Evolutionary conservation across 768 basidiomycete genomes (phyloP), one percentile per base, ranked within the genome.

Genomic region (Tulasnella sp.): DNA sequence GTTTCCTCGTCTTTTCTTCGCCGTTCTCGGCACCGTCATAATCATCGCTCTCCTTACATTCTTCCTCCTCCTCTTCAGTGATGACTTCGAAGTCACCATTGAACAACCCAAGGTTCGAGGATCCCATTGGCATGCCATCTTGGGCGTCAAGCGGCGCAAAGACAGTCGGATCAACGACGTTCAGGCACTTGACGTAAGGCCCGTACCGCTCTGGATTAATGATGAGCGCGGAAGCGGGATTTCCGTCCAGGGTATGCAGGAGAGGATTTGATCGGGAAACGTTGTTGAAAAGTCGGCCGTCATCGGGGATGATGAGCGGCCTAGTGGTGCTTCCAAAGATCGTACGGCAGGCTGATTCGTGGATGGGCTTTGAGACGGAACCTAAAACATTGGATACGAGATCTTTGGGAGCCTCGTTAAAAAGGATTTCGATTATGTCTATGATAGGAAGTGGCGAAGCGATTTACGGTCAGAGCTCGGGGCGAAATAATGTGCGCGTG

Each of bases 141-240:
- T 67, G 26, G 37, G 42, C 70, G 35, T 69, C 77, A 35, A 73
- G 42, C 7, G 77, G 77, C 23, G 40, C 78, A 61, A 76, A 80
- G 48, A 37, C 35, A 32, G 71, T 26, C 23, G 81, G 81, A 69
- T 81, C 80, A n/a, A 75, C 75, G n/a, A 85, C 79, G n/a, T 77
- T 73, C 40, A 85, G 77, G 39, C 79, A 81, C 79, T 81, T 84
- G 51, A 86, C 85, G 67, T 57, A 79, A 18, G 80, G 75, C 39
- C 83, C 83, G 75, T 86, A 86, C 40, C 82, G 79, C 13, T 74
- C 74, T 18, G 84, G 82, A 78, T 85, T 84, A n/a, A n/a, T 20
- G n/a, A 85, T 79, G 46, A 86, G 72, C 4, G 84, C 81, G 26
- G 80, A 77, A 9, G 83, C 67, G 26, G 81, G 77, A 20, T 81